Conservation (phyloP, 441 rosid genomes). For the Bruguiera hainesii region DNA sequence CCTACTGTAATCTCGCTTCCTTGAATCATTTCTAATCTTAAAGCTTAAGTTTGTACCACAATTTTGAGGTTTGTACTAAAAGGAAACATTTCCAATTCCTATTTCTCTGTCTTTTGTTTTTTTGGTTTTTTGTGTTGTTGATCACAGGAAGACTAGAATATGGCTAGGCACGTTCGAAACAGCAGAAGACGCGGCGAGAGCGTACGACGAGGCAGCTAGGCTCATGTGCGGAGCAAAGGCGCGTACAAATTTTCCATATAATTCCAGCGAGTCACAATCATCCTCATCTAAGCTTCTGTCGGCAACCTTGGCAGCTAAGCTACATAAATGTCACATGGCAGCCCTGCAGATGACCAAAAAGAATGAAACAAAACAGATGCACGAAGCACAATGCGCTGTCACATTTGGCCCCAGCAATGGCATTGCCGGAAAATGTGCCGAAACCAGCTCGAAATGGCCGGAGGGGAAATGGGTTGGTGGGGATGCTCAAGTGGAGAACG, state of each 20-base stretch:
- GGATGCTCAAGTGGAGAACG: constrained; percentile 21
- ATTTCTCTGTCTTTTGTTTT: neutral
- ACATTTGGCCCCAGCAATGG: constrained; percentile 1
- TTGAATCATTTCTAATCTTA: neutral
- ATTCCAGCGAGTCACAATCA: constrained; percentile 51
- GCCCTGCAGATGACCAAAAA: constrained; percentile 39
- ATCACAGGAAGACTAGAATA: constrained; percentile 65
- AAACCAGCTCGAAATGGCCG: constrained; percentile 18
- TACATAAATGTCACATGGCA: constrained; percentile 61
- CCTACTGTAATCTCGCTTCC: constrained; percentile 47
- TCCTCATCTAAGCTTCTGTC: constrained; percentile 65
- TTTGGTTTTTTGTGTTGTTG: neutral
- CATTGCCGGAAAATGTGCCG: constrained; percentile 15
- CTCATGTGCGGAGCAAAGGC: constrained; percentile 63
- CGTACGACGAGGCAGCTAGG: constrained; percentile 73
- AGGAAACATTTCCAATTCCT: constrained; percentile 4
- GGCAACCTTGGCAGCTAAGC: constrained; percentile 59
- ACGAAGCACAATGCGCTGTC: constrained; percentile 14
- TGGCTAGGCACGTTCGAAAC: constrained; percentile 82
- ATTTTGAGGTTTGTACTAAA: neutral
- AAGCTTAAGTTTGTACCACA: neutral
- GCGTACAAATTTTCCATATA: constrained; percentile 54
- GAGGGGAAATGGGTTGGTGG: constrained; percentile 34
- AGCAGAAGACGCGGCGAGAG: constrained; percentile 70
- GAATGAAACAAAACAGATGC: constrained; percentile 17